A percentile compares a stretch with the other conserved stretches of the same genome.
Evolutionary conservation across 495 filamentous ascomycete species (phyloP).

Genomic region (Thozetella sp.): DNA sequence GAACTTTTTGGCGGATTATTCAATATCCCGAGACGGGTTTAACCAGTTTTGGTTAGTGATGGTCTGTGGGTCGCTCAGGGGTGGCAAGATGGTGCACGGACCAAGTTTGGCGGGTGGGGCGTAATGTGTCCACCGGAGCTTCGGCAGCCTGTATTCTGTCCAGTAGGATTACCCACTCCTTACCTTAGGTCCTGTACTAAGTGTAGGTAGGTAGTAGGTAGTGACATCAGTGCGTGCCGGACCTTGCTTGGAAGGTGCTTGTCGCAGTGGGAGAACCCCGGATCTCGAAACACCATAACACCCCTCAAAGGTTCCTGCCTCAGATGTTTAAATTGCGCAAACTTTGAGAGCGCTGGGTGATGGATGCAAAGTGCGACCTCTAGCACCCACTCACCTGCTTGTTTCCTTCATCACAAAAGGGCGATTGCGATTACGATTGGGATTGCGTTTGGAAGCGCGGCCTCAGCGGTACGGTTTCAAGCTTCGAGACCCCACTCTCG

Average conservation of each 20-base stretch:
- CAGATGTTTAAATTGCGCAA: no score
- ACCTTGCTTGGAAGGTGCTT: background rate
- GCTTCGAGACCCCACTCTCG: background rate
- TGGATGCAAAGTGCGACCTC: no score
- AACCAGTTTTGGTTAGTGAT: background rate
- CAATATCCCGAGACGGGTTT: background rate
- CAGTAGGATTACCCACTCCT: no score
- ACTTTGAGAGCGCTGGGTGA: no score
- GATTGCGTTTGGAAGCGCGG: no score
- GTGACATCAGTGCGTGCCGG: background rate
- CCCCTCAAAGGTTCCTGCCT: background rate
- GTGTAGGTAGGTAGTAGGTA: background rate
- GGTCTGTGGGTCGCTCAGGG: background rate
- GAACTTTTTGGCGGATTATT: background rate
- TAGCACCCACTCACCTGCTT: background rate
- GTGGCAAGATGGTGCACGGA: background rate
- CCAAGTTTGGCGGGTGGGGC: no score
- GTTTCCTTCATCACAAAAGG: background rate
- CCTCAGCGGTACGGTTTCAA: no score
- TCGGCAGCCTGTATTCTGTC: no score
- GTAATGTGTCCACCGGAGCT: no score
- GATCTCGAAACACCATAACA: background rate
- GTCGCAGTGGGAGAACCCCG: background rate
- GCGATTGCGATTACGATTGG: background rate
- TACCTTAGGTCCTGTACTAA: no score